Percentiles rank a stretch among this genome's conserved stretches.
Conservation (phyloP, 1,284 basidiomycete species). For the Boletus mariae region DNA sequence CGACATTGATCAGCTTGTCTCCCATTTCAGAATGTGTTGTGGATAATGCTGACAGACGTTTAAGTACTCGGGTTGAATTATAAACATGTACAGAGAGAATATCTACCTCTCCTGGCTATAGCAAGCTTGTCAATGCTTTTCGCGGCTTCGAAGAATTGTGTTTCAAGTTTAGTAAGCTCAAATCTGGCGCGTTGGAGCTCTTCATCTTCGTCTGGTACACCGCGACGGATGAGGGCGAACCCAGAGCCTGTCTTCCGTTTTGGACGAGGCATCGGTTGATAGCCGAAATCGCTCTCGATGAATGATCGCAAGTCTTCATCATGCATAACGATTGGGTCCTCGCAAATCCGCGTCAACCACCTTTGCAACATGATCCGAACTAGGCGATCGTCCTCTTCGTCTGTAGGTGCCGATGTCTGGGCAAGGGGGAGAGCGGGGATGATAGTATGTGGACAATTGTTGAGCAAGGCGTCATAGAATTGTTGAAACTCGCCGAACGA, state of each 20-base stretch:
- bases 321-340: conserved; percentile 78
- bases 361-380: conserved; percentile 90
- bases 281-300: conserved; percentile 94
- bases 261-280: conserved; percentile 76
- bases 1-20: conserved; percentile 82
- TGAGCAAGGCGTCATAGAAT: conserved; percentile 82
- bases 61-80: background rate
- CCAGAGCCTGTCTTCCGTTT: conserved; percentile 65
- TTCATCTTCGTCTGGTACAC: conserved; percentile 80
- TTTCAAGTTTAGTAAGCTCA: conserved; percentile 86
- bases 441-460: conserved; percentile 87
- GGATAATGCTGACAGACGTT: conserved; percentile 57
- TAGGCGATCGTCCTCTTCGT: conserved; percentile 93
- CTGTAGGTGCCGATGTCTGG: conserved; percentile 89
- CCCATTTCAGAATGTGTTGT: conserved; percentile 80
- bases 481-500: conserved; percentile 91
- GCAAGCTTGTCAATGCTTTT: conserved; percentile 84
- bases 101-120: conserved; percentile 71
- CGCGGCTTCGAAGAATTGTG: conserved; percentile 84
- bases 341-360: conserved; percentile 87
- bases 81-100: background rate
- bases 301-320: conserved; percentile 92
- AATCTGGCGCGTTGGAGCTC: conserved; percentile 85
- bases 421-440: conserved; percentile 87
- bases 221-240: conserved; percentile 65